These are phyloP conservation scores for Cymodocea nodosa DNA, from an alignment of 116 monocot species.

Conservation along the genomic window DNA sequence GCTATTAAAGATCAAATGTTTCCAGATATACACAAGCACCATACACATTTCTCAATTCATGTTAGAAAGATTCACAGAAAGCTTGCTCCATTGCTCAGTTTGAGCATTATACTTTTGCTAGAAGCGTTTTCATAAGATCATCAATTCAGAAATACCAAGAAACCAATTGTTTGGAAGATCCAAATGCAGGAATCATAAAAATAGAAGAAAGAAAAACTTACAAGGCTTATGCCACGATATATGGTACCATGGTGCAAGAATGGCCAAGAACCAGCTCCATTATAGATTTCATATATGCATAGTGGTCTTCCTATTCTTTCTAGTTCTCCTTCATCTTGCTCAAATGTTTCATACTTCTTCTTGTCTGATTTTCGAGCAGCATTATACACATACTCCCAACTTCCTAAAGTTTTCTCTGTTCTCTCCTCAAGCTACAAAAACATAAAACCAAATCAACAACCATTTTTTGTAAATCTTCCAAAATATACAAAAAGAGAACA, in stretches of 20 bases:
- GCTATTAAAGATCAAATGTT: no score
- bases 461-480: background rate
- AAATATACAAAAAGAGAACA: conserved; percentile 2
- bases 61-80: no score
- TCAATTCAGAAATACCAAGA: no score
- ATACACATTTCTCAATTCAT: no score
- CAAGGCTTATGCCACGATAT: conserved; percentile 83
- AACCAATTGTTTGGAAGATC: no score
- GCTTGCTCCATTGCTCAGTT: no score
- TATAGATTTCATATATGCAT: conserved; percentile 82
- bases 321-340: conserved; percentile 80
- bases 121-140: no score
- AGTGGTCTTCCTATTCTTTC: conserved; percentile 71
- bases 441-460: background rate
- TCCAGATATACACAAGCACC: no score
- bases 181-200: background rate
- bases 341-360: conserved; percentile 48
- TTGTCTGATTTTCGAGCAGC: conserved; percentile 62
- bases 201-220: conserved; percentile 18
- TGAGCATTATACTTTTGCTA: no score
- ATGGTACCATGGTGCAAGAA: conserved; percentile 81
- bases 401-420: conserved; percentile 42
- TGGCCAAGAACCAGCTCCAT: conserved; percentile 68
- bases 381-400: conserved; percentile 76
- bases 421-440: conserved; percentile 64